A percentile compares a stretch with the other conserved stretches of the same genome.
Conservation (phyloP, 2,329 filamentous ascomycete genomes). For the Pestalotiopsis sp. region DNA sequence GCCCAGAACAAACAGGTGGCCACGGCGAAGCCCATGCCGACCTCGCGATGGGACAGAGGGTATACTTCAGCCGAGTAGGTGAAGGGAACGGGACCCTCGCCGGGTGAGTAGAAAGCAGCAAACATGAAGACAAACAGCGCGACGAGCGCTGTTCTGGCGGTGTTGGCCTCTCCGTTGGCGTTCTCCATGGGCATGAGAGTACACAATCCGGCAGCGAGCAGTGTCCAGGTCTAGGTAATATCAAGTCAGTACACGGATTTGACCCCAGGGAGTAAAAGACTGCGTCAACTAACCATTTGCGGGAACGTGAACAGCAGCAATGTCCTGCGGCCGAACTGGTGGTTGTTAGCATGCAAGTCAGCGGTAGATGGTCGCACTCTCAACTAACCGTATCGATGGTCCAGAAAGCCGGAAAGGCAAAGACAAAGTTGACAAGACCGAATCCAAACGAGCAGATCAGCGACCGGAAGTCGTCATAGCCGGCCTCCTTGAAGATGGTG, state of each 20-base stretch:
- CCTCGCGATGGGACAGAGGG: slow-evolving; percentile 70
- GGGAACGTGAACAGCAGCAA: slow-evolving; percentile 70
- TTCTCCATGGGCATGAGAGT: slow-evolving; percentile 44
- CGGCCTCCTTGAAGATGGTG: slow-evolving; percentile 61
- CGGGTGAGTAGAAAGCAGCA: slow-evolving; percentile 64
- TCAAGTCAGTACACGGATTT: not conserved
- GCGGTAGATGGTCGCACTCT: slow-evolving; percentile 59
- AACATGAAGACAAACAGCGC: slow-evolving; percentile 65
- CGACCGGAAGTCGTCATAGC: slow-evolving; percentile 56
- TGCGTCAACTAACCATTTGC: slow-evolving; percentile 49
- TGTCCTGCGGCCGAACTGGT: slow-evolving; percentile 60
- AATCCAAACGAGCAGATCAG: slow-evolving; percentile 67
- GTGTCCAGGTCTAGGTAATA: slow-evolving; percentile 53
- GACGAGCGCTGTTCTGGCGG: slow-evolving; percentile 45
- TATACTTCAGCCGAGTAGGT: slow-evolving; percentile 72
- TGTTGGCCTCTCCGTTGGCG: slow-evolving; percentile 14
- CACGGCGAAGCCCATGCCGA: slow-evolving; percentile 72
- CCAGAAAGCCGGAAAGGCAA: slow-evolving; percentile 64
- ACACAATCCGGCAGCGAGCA: slow-evolving; percentile 65
- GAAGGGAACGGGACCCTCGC: slow-evolving; percentile 69
- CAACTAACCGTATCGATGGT: slow-evolving; percentile 61
- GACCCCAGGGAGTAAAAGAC: not conserved
- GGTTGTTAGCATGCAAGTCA: slow-evolving; percentile 51
- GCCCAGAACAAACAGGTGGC: slow-evolving; percentile 67
- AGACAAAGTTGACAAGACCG: slow-evolving; percentile 66